Base-by-base conservation (phyloP, 2,329 filamentous ascomycete genomes). In the Pyricularia sp. region DNA sequence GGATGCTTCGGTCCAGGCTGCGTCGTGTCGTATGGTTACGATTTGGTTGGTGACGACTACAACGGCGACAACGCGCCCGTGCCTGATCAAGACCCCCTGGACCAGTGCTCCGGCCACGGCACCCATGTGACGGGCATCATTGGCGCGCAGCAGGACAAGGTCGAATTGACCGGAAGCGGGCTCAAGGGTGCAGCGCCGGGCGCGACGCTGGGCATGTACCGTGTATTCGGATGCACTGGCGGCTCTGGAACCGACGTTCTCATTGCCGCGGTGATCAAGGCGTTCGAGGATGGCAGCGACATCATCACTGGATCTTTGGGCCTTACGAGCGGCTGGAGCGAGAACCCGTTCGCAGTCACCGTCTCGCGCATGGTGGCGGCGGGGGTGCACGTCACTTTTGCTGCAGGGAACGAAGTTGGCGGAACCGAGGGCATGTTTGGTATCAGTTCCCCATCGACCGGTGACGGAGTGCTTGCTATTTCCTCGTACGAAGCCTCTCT, bases 221-320 rank as follows among this genome's bases (percentile, higher is more conserved):
- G 60, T 10, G 64, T 67, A 4, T 65, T 65, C 35, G 24, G 61
- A n/a, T 67, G 66, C 64, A 53, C 22, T 9, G 64, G 59, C 40
- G 33, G 44, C 28, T n/a, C 64, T 13, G 49, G 44, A 26, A 40
- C 3, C 40, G 62, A 64, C 44, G 70, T 79, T 3, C 62, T 80
- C 40, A 74, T 78, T 49, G 72, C 72, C 13, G 78, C 76, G 8
- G 77, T 77, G 67, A 76, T 76, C 65, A 75, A 71, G 67, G 79
- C 79, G 0, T 78, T 75, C 53, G 75, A 79, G 62, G 78, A 77
- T n/a, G 75, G 75, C 3, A 71, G 70, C 61, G 70, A 75, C n/a
- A 70, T 75, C 64, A 75, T 76, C 65, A 72, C 71, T 16, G 66
- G 69, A 35, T 73, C 71, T 3, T 65, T 71, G 3, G 73, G 72